Conservation (phyloP, 2,329 filamentous ascomycete genomes). For the Alternaria panax region DNA sequence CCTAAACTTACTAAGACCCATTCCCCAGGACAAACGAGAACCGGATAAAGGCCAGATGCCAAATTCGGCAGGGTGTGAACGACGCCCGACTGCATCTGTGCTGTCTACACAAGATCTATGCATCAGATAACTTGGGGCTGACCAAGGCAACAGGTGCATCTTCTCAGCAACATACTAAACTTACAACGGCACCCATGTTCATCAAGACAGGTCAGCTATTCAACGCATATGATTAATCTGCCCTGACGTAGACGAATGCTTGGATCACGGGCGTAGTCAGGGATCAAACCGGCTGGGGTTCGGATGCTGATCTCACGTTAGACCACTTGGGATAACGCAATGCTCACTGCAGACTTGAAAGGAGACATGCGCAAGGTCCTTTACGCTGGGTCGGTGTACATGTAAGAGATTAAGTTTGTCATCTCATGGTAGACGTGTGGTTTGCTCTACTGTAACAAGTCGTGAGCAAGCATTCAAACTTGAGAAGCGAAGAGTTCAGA, state of each 20-base stretch:
- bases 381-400: not conserved
- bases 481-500: too few relatives aligned
- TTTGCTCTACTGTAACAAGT: too few relatives aligned
- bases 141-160: not conserved
- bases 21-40: not conserved
- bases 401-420: not conserved
- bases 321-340: not conserved
- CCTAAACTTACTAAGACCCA: not conserved
- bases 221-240: not conserved
- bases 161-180: not conserved
- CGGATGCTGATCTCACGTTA: slow-evolving; percentile 1
- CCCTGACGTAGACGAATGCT: not conserved
- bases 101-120: not conserved
- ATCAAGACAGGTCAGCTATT: not conserved
- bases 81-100: not conserved
- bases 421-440: too few relatives aligned
- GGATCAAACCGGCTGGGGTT: not conserved
- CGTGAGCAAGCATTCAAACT: too few relatives aligned
- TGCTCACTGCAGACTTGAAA: not conserved
- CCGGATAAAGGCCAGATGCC: not conserved
- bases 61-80: not conserved
- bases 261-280: not conserved
- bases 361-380: not conserved
- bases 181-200: not conserved
- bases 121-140: not conserved